phyloP scores from a whole-genome alignment of 75 land plant species.

The Picea glauca region DNA sequence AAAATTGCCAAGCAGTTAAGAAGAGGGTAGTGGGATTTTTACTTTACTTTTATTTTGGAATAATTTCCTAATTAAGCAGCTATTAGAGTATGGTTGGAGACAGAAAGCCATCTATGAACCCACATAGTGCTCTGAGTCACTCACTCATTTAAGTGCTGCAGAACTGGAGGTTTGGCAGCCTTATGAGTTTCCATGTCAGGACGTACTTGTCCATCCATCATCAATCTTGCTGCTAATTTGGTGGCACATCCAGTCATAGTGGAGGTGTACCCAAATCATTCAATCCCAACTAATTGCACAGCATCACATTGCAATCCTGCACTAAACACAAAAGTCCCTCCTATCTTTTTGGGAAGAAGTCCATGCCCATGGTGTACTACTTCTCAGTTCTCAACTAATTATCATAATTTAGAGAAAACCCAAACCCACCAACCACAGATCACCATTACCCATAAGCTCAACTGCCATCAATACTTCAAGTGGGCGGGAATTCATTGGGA shows the following conservation, averaged over 20 bases:
- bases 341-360: slow-evolving; percentile 8
- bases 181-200: slow-evolving; percentile 3
- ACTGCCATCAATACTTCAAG: neutral
- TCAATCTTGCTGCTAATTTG: neutral
- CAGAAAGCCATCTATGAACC: neutral
- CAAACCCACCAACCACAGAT: neutral
- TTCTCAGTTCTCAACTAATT: neutral
- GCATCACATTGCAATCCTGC: neutral
- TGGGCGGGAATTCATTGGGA: neutral
- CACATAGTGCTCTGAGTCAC: slow-evolving; percentile 10
- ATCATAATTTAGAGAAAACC: slow-evolving; percentile 4
- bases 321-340: neutral
- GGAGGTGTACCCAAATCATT: neutral
- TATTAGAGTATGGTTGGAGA: neutral
- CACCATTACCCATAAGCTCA: slow-evolving; percentile 1
- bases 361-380: neutral
- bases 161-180: slow-evolving; percentile 2
- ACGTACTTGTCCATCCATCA: slow-evolving; percentile 4
- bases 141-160: slow-evolving; percentile 8
- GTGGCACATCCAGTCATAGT: slow-evolving; percentile 5
- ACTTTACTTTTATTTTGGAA: too few relatives aligned
- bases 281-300: neutral
- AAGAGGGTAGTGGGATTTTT: too few relatives aligned
- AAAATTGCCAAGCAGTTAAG: too few relatives aligned
- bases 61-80: too few relatives aligned